Base-by-base conservation (phyloP, 176 grass and related monocot genomes). In the Hyparrhenia diplandra region DNA sequence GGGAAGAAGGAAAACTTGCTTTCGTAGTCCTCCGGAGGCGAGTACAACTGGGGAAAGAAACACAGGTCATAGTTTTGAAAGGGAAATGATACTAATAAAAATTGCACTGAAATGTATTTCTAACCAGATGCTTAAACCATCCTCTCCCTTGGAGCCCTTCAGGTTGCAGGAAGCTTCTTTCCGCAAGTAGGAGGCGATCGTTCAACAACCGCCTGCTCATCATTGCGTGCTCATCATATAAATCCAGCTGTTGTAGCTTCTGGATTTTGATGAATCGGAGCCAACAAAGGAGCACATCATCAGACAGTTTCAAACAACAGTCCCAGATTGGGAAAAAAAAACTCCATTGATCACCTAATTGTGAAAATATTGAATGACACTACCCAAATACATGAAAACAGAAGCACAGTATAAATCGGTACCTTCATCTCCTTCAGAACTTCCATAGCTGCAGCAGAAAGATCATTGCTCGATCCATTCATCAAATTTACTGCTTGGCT, bases 51-150 rank as follows among this genome's bases (percentile, higher is more conserved):
- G 30, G 18, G 39, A 82, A 25, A 43, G 67, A 13, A 49, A 70
- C 10, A 1, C 0, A 14, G 14, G 59, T 62, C 12, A 29, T 29
- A 62, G 25, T 29, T 29, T 29, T 0, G 10, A 29, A 29, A 62
- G 11, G 11, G 29, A 62, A 62, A 62, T 29, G 28, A 16, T 58
- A 4, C 24, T n/a, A n/a, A n/a, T n/a, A n/a, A 58, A 9, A 58
- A 58, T 1, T 24, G n/a, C n/a, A 1, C 4, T 24, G n/a, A 58
- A 58, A 58, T 58, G 55, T 5, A 39, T 80, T 71, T 24, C 85
- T 85, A 74, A 98, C 92, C 88, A 95, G 77, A 82, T 98, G 96
- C 79, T 86, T 98, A 63, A 89, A 98, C 92, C 96, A 98, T n/a
- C 17, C n/a, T 86, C 96, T 95, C 77, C 96, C 90, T 82, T 89